Percentiles rank a stretch among this genome's conserved stretches.
phyloP scores from a whole-genome alignment of 768 basidiomycete species.

The Termitomyces sp. region DNA sequence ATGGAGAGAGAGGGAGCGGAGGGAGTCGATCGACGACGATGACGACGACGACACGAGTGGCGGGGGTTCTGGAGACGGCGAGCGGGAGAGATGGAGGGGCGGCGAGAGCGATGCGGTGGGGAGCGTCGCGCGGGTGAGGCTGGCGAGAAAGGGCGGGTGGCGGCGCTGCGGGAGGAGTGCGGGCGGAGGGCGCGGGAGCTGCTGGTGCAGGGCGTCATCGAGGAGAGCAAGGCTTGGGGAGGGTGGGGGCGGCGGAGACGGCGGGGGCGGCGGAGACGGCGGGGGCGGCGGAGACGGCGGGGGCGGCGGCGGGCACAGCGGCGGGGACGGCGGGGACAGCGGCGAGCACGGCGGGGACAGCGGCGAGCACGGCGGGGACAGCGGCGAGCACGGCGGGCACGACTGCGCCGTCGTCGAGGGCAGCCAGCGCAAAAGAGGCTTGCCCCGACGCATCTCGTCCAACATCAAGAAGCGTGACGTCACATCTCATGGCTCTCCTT shows the following conservation, averaged over 20 bases:
- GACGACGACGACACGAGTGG: slow-evolving; percentile 32
- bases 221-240: slow-evolving; percentile 26
- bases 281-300: slow-evolving; percentile 24
- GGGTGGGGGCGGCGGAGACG: slow-evolving; percentile 14
- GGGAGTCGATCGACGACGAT: slow-evolving; percentile 52
- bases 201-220: slow-evolving; percentile 42
- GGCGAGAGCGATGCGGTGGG: slow-evolving; percentile 58
- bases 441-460: not conserved
- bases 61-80: slow-evolving; percentile 20
- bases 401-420: slow-evolving; percentile 3
- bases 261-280: slow-evolving; percentile 23
- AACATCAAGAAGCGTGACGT: slow-evolving; percentile 22
- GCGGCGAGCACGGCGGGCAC: not conserved
- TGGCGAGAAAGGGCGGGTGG: slow-evolving; percentile 49
- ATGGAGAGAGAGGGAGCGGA: slow-evolving; percentile 34
- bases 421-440: not conserved
- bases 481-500: slow-evolving; percentile 23
- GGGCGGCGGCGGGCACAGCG: not conserved
- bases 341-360: not conserved
- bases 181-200: slow-evolving; percentile 33
- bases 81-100: slow-evolving; percentile 17
- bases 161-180: slow-evolving; percentile 20
- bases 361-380: not conserved
- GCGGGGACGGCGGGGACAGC: slow-evolving; percentile 25
- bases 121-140: slow-evolving; percentile 52